Percentiles rank a stretch among this genome's conserved stretches.
Evolutionary conservation across 179 eudicot genomes (phyloP).

Genomic region (Kewa caespitosa): DNA sequence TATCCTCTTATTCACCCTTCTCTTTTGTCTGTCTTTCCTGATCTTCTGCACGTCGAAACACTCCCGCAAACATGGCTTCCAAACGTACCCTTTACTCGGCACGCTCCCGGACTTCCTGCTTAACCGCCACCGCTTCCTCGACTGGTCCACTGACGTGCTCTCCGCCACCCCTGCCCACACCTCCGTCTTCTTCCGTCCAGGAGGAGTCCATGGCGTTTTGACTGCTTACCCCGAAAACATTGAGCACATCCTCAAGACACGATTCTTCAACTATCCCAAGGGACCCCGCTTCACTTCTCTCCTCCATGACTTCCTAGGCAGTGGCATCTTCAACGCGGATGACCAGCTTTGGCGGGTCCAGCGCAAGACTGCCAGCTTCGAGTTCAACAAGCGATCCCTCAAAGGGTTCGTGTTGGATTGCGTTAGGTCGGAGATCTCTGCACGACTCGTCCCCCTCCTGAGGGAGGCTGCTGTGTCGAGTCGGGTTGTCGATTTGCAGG

Average conservation of each 20-base stretch:
- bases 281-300: slow-evolving; percentile 46
- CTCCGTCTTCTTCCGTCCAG: slow-evolving; percentile 56
- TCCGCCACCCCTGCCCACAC: slow-evolving; percentile 51
- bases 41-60: too few species aligned
- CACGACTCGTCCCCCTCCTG: slow-evolving; percentile 50
- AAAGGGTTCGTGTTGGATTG: slow-evolving; percentile 48
- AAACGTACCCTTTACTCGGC: slow-evolving; percentile 59
- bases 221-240: slow-evolving; percentile 69
- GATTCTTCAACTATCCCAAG: slow-evolving; percentile 71
- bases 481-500: slow-evolving; percentile 45
- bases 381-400: slow-evolving; percentile 60
- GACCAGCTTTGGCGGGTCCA: slow-evolving; percentile 57
- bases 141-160: slow-evolving; percentile 64
- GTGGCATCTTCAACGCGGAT: slow-evolving; percentile 59
- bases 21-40: too few species aligned
- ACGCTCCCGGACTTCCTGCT: slow-evolving; percentile 52
- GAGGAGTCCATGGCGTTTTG: slow-evolving; percentile 49
- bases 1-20: too few species aligned
- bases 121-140: slow-evolving; percentile 70
- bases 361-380: slow-evolving; percentile 36
- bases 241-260: slow-evolving; percentile 68
- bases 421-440: slow-evolving; percentile 36
- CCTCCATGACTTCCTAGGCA: slow-evolving; percentile 64
- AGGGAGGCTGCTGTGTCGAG: slow-evolving; percentile 24
- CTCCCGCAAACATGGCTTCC: slow-evolving; percentile 51